Evolutionary conservation across 441 rosid species (phyloP), one percentile per base, ranked within the genome.

Genomic region (Erodium moschatum): DNA sequence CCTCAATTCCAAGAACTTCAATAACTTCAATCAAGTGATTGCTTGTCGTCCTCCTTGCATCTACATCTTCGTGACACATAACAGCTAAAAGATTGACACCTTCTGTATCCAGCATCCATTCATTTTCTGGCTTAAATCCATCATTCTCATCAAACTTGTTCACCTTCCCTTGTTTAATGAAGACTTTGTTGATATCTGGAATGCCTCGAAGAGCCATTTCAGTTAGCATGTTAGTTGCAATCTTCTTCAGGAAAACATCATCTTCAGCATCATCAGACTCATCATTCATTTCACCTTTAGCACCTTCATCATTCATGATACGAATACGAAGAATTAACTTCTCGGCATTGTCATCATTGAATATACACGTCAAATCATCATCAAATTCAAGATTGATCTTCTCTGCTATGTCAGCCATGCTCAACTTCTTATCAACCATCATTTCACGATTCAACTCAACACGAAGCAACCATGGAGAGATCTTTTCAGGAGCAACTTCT

Each of bases 201-300:
- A 94, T 95, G 27, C 97, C 99, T 18, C 99, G 88, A 71, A 94
- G 95, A 54, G 97, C 97, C 99, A 94, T 94, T 76, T 94, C 99
- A 11, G 99, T 91, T 73, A 94, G 82, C 99, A 94, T 91, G 82
- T 91, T 91, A 82, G 97, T 91, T 84, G 89, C 99, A 66, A 94
- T 90, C 92, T 90, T 91, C 76, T 91, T 94, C 66, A 90, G 83
- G 84, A 94, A 94, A 52, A 94, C 99, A 83, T 94, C 99, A 80
- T 94, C 99, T 75, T 91, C 99, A 52, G 97, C 99, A 42, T 24
- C 27, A 24, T 24, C 27, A 24, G 98, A 89, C 75, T 92, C 96
- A 73, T 91, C 97, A 78, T 71, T 79, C 62, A 80, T 52, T 66
- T 94, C 99, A 38, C 99, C 97, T 76, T 90, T 94, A 0, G 92